Base-by-base conservation (phyloP, 805 yeast species). In the Candida ipomoeae region DNA sequence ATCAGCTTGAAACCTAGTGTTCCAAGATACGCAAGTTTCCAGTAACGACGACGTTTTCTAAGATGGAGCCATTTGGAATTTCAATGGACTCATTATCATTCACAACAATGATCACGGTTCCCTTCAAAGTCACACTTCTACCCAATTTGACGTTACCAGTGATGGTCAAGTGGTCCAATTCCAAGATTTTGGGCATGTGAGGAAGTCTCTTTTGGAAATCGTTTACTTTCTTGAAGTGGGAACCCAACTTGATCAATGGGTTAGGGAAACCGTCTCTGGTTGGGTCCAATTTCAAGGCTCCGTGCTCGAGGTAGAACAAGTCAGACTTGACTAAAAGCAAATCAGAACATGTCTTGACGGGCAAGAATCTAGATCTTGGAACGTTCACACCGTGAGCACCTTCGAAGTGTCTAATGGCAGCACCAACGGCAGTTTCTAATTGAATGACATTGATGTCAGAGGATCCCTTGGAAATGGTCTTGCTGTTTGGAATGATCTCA, bases 391-490 rank as follows among this genome's bases (percentile, higher is more conserved):
- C 99, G 64, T 89, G 96, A 31, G 97, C 97, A 62, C 89, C 87
- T 58, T 85, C 78, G 74, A 94, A 94, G 73, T 91, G 92, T 74
- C 96, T 87, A 67, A 94, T 94, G 44, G 98, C 98, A 37, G 99
- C 98, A 78, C 99, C 99, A 61, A 89, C 96, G 29, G 99, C 99
- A 46, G 99, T 94, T 78, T 94, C 99, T 66, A 94, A 83, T 76
- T 92, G 99, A 65, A 92, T 74, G 46, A 92, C 97, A 64, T 85
- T 84, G 60, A 86, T 78, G 58, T 91, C 97, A 47, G 77, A 74
- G 58, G 82, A 81, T 52, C 96, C 96, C 60, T 80, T 79, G 48
- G 83, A 79, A 65, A 94, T 84, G 46, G 94, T 76, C 76, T 94
- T 94, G 61, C 79, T 81, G 75, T 94, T 94, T 67, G 99, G 98